Evolutionary conservation across 352 stramenopile genomes (phyloP).

Genomic region (Hyaloperonospora brassicae): DNA sequence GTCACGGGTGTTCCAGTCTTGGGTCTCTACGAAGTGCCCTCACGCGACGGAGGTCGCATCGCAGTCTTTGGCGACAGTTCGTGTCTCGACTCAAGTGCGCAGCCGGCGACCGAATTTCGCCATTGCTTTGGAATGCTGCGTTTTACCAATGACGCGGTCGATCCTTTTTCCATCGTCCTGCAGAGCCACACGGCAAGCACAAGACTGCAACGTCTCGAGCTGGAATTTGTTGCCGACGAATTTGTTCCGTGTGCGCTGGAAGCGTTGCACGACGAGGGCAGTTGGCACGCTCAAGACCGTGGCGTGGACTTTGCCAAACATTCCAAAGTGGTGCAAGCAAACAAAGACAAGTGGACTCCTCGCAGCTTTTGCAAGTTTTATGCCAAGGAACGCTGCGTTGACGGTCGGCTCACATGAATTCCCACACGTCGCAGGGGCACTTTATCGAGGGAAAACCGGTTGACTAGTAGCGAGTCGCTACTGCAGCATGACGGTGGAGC

Average conservation of each 20-base stretch:
- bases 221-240: slow-evolving; percentile 30
- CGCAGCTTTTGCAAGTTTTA: slow-evolving; percentile 69
- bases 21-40: slow-evolving; percentile 61
- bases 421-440: slow-evolving; percentile 26
- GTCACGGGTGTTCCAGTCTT: slow-evolving; percentile 41
- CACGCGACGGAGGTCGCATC: slow-evolving; percentile 52
- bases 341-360: slow-evolving; percentile 24
- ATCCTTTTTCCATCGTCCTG: slow-evolving; percentile 5
- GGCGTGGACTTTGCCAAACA: slow-evolving; percentile 32
- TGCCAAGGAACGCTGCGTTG: slow-evolving; percentile 41
- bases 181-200: slow-evolving; percentile 14
- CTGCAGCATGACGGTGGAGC: slow-evolving; percentile 22
- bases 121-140: slow-evolving; percentile 63
- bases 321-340: slow-evolving; percentile 57
- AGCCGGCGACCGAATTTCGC: slow-evolving; percentile 31
- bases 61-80: slow-evolving; percentile 69
- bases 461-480: slow-evolving; percentile 3
- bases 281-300: slow-evolving; percentile 14
- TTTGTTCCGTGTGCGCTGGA: slow-evolving; percentile 13
- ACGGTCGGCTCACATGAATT: slow-evolving; percentile 17
- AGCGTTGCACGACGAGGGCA: slow-evolving; percentile 12
- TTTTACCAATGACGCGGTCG: slow-evolving; percentile 49
- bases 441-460: slow-evolving; percentile 8
- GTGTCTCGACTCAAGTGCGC: slow-evolving; percentile 58
- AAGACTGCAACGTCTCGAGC: slow-evolving; percentile 25